Percentiles rank a stretch among this genome's conserved stretches.
Evolutionary conservation across 1,284 basidiomycete genomes (phyloP).

Genomic region (Ustilago shanxiensis): DNA sequence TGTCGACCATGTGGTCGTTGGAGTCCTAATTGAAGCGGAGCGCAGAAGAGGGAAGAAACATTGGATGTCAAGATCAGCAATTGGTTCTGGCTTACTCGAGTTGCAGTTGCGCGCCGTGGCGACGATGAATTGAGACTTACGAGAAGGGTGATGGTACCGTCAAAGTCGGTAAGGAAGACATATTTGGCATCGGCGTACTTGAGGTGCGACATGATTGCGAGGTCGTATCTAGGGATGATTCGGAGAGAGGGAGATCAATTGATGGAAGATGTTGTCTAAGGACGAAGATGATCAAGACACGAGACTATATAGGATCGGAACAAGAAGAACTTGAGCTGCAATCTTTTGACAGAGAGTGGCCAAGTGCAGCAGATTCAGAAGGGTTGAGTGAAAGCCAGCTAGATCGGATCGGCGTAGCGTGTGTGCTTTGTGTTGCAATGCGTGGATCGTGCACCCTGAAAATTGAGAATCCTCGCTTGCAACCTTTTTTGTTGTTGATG

Average conservation of each 20-base stretch:
- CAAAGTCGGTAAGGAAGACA: conserved; percentile 69
- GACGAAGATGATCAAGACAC: background rate
- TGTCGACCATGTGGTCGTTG: conserved; percentile 70
- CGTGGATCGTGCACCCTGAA: conserved; percentile 24
- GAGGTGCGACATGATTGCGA: conserved; percentile 51
- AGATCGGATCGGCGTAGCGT: background rate
- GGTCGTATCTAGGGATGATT: background rate
- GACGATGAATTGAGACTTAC: conserved; percentile 20
- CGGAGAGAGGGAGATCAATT: background rate
- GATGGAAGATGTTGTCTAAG: conserved; percentile 12
- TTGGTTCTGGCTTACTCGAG: background rate
- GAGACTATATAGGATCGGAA: conserved; percentile 14
- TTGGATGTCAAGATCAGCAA: background rate
- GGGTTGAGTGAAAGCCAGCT: background rate
- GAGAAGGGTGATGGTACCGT: conserved; percentile 65
- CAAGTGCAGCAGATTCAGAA: background rate
- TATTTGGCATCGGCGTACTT: conserved; percentile 67
- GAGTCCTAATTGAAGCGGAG: conserved; percentile 60
- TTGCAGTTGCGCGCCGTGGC: background rate
- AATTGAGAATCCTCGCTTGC: conserved; percentile 10
- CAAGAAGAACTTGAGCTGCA: background rate
- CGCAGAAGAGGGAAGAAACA: background rate
- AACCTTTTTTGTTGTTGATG: background rate
- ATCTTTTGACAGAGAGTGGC: background rate
- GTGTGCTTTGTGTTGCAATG: background rate